These are phyloP conservation scores for Brasenia schreberi DNA, from an alignment of 164 flowering plant species.

Conservation along the genomic window DNA sequence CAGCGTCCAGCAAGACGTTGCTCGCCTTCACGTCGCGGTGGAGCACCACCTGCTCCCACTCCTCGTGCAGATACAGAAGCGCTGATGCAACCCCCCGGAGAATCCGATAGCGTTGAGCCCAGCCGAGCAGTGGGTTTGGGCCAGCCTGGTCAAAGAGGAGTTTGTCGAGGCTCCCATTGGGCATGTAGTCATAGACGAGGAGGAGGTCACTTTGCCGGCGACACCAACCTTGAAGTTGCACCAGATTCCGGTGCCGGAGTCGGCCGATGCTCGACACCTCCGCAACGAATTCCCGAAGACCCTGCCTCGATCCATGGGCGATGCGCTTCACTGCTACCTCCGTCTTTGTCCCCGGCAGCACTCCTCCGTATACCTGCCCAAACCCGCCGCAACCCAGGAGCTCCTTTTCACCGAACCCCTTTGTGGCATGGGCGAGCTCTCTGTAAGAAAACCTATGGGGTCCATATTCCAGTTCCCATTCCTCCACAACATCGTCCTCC, in stretches of 20 bases:
- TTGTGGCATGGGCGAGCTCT: conserved; percentile 43
- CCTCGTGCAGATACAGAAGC: conserved; percentile 51
- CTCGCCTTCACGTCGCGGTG: conserved; percentile 62
- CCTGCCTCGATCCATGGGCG: conserved; percentile 49
- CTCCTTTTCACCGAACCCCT: conserved; percentile 30
- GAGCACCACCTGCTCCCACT: conserved; percentile 51
- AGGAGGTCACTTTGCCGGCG: conserved; percentile 13
- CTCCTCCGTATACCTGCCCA: conserved; percentile 48
- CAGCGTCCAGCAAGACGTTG: conserved; percentile 42
- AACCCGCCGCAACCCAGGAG: conserved; percentile 51
- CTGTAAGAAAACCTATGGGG: conserved; percentile 40
- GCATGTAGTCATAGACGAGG: conserved; percentile 58
- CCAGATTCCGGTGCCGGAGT: conserved; percentile 52
- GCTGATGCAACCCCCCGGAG: conserved; percentile 50
- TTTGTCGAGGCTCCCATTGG: conserved; percentile 52
- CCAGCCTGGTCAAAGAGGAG: conserved; percentile 30
- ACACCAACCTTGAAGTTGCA: conserved; percentile 22
- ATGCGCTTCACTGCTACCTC: conserved; percentile 50
- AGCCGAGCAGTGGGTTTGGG: conserved; percentile 12
- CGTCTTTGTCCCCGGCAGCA: conserved; percentile 21
- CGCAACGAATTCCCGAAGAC: conserved; percentile 39
- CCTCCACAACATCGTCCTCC: conserved; percentile 26
- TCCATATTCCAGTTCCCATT: conserved; percentile 45
- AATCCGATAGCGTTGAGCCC: conserved; percentile 43
- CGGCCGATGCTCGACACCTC: conserved; percentile 53